phyloP scores from a whole-genome alignment of 2,329 filamentous ascomycete species.

The Sporothrix phasma region DNA sequence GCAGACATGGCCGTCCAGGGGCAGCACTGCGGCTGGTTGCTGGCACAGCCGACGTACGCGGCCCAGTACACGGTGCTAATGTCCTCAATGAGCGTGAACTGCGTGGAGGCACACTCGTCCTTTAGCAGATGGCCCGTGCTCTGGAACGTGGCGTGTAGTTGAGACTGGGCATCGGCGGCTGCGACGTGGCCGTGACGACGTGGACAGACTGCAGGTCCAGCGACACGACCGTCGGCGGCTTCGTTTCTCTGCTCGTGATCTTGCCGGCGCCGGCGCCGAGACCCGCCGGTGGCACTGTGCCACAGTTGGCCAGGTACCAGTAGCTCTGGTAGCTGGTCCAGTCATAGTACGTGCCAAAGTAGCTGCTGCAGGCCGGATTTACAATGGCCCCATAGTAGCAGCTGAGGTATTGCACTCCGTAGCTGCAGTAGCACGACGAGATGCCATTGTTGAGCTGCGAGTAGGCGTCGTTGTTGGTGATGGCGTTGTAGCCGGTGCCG shows the following conservation, averaged over 20 bases:
- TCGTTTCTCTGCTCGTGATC: conserved; percentile 2
- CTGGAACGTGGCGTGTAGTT: conserved; percentile 17
- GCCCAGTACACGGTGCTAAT: conserved; percentile 23
- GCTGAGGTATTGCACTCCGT: conserved; percentile 21
- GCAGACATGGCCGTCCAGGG: conserved; percentile 21
- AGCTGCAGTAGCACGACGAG: conserved; percentile 21
- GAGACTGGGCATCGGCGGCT: not conserved
- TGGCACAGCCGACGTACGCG: conserved; percentile 22
- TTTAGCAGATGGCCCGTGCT: conserved; percentile 21
- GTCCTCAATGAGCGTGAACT: conserved; percentile 24
- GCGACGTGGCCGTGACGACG: conserved; percentile 15
- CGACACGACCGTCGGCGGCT: conserved; percentile 19
- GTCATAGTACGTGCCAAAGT: conserved; percentile 14
- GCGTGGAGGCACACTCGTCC: conserved; percentile 20
- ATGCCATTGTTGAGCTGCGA: not conserved
- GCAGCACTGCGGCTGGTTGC: conserved; percentile 23
- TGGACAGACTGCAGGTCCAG: conserved; percentile 20
- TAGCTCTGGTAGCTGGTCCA: conserved; percentile 17
- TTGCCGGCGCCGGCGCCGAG: conserved; percentile 11
- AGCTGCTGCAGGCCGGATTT: conserved; percentile 14
- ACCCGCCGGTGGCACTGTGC: conserved; percentile 16
- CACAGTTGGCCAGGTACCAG: conserved; percentile 18
- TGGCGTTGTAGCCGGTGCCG: not conserved
- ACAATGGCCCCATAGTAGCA: conserved; percentile 19
- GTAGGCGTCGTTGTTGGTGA: not conserved